Base-by-base conservation (phyloP, 2,329 filamentous ascomycete genomes). In the Trichoderma breve region DNA sequence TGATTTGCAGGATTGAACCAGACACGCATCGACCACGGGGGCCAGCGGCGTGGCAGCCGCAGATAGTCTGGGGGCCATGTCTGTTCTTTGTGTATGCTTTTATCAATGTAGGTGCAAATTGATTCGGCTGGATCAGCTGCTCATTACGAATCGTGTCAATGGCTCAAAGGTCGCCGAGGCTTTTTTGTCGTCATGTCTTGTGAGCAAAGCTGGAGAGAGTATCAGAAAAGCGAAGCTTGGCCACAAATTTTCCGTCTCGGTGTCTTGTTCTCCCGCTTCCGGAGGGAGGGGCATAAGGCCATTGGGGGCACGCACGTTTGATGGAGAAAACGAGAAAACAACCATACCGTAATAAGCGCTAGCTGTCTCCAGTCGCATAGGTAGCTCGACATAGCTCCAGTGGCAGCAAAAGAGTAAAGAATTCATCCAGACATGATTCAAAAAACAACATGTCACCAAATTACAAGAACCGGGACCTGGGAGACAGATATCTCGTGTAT, bases 1-100 rank as follows among this genome's bases (percentile, higher is more conserved):
- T 75, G 74, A 70, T 18, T 61, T 69, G 66, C 55, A 69, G 43
- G 55, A 55, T 14, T 63, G 58, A 12, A 34, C n/a, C 12, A 72
- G n/a, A n/a, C 57, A 72, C 69, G 77, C 74, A 51, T 76, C 76
- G 70, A 80, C 78, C 74, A 79, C 74, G 70, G 78, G 75, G 74
- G 76, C 79, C 74, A 80, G 76, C 72, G 80, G 74, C 75, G 75
- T 73, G 53, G 77, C 76, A 64, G 78, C 71, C 71, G 74, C 72
- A 73, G 76, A 75, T 73, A 81, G 68, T 78, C 79, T 77, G 62
- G 80, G 80, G 72, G 79, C 77, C 80, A 82, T 82, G 68, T 53
- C 47, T 24, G 1, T 24, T 55, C 76, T 36, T 15, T 2, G 21
- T 21, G 47, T n/a, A 5, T 21, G 18, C 12, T 30, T 21, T 15